Evolutionary conservation across 2,329 filamentous ascomycete genomes (phyloP), one percentile per base, ranked within the genome.

Genomic region (Corinectria fuckeliana): DNA sequence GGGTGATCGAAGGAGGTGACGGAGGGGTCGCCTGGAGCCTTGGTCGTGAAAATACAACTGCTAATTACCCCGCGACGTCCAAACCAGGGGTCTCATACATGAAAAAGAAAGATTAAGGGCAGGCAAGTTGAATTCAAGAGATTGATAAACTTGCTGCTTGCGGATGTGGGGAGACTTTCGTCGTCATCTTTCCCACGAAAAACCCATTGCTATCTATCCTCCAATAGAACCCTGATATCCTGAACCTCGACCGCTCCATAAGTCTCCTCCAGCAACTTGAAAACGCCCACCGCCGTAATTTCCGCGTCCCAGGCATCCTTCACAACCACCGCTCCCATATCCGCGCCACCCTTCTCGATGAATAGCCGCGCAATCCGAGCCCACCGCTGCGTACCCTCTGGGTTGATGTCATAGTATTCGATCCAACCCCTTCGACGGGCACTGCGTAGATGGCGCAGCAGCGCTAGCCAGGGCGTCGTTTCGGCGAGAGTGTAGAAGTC

Each of bases 391-490:
- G 70, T 72, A 3, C 74, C 74, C 3, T 64, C 38, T 1, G 61
- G 51, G 23, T 72, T 63, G 8, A 63, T 49, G 28, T 75, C 73
- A 21, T 73, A 74, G 5, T 63, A 60, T 30, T 70, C 65, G 9
- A 76, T 75, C 69, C 71, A 76, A 1, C 62, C 67, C 7, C 74
- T 58, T 13, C 72, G 63, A 13, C 60, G 62, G 1, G 74, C 72
- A 21, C 75, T 71, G 0, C 74, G 66, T 5, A 75, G 49, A 32
- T 74, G 72, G 0, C 72, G 65, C 26, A 76, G 65, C 5, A 73
- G 32, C 9, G 68, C 50, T 16, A 74, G 42, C 74, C 74, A 76
- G 1, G 73, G 63, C 1, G 73, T 76, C 6, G 50, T 62, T 0
- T 49, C 30, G n/a, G 55, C 34, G 1, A 50, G 60, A 0, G 68